Evolutionary conservation across 176 grass and related monocot species (phyloP), one percentile per base, ranked within the genome.

Genomic region (Carex myosuroides): DNA sequence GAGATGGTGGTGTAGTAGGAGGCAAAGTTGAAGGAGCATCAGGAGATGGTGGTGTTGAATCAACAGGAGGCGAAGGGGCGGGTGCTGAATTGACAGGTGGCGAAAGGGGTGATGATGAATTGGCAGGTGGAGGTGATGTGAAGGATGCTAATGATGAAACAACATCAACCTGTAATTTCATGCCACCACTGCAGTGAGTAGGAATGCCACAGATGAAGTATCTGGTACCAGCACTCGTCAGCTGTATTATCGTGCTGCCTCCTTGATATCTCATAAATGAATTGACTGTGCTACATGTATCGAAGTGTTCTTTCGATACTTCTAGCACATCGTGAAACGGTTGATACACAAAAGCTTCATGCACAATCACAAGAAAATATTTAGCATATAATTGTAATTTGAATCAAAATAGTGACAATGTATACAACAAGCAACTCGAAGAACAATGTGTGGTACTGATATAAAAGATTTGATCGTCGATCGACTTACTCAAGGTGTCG

Each of bases 201-300:
- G 85, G 50, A 41, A 86, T 46, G 26, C 85, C 64, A 17, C 85
- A 86, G 22, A 86, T 86, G 76, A 86, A 86, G 85, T 86, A 86
- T 18, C 44, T 68, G 30, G 75, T 81, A 21, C 76, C 85, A 0
- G 61, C 1, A 39, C 22, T 13, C 0, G 41, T 62, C 13, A 86
- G 50, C 44, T 68, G 63, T 46, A 86, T 70, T 0, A 18, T 68
- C 1, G 85, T 86, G 26, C 55, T 86, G 46, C 85, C 76, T 26
- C 85, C 85, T 44, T 37, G 75, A 62, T 80, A 70, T 8, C 54
- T 80, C 60, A 52, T 35, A 18, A 81, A 56, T 7, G 85, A 13
- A 37, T 80, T 86, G 8, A 6, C 69, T 5, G 63, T 18, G 8
- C 63, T 65, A 11, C 85, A 86, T 39, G 58, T 32, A 2, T 81